Conservation (phyloP, 805 yeast genomes). For the Schizosaccharomyces cryophilus region DNA sequence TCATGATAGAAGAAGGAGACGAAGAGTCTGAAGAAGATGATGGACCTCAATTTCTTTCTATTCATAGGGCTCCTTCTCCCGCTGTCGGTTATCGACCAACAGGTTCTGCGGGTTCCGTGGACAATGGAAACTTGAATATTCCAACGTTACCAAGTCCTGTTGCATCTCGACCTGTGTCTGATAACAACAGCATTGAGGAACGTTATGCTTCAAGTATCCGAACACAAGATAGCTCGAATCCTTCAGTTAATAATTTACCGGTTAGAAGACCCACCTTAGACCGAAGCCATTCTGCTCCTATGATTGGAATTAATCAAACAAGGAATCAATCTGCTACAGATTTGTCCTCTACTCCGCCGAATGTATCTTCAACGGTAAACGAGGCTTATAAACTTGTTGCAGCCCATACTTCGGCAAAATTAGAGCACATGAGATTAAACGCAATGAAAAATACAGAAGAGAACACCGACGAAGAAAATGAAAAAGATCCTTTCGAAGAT, state of each 20-base stretch:
- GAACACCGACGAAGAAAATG: background rate
- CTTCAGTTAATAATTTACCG: background rate
- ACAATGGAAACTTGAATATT: background rate
- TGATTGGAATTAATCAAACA: background rate
- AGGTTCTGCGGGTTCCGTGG: background rate
- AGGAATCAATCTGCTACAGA: background rate
- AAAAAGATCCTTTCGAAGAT: background rate
- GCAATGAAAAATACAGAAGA: background rate
- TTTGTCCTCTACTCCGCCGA: background rate
- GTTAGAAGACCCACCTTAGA: background rate
- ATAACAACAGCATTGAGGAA: background rate
- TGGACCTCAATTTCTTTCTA: background rate
- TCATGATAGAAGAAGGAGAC: background rate
- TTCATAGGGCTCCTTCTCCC: background rate
- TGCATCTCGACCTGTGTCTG: background rate
- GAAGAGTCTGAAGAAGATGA: background rate
- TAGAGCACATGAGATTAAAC: background rate
- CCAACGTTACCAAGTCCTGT: background rate
- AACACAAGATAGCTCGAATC: background rate
- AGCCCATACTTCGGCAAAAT: background rate
- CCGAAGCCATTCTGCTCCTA: background rate
- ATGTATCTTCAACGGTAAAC: background rate
- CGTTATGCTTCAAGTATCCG: background rate
- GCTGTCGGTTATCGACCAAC: background rate
- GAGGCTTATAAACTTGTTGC: conserved; percentile 1